These are phyloP conservation scores for Hypholoma sublateritium DNA, from an alignment of 768 basidiomycete species.

Conservation along the genomic window DNA sequence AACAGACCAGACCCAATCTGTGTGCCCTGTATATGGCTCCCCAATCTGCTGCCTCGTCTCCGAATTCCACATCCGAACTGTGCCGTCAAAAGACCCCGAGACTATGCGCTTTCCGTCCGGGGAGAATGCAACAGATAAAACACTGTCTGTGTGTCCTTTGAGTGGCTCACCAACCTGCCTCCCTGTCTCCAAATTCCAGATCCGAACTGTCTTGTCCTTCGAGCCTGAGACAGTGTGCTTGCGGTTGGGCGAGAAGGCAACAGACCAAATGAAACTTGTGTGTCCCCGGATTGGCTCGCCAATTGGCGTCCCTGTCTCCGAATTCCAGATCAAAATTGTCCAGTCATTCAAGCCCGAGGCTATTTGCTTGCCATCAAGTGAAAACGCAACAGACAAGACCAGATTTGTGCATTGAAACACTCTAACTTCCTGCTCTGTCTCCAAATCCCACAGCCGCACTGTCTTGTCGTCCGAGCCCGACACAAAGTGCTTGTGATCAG, in stretches of 20 bases:
- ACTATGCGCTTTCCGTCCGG: too few species aligned
- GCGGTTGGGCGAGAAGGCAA: background rate
- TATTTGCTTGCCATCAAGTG: conserved; percentile 6
- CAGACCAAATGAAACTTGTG: conserved; percentile 2
- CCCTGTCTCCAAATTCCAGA: background rate
- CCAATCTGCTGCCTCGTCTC: too few species aligned
- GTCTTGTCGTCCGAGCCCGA: conserved; percentile 7
- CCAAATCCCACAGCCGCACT: conserved; percentile 12
- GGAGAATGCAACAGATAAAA: too few species aligned
- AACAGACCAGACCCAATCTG: too few species aligned
- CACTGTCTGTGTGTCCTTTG: too few species aligned
- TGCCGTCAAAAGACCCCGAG: too few species aligned
- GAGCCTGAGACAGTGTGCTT: background rate
- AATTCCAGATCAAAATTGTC: conserved; percentile 13
- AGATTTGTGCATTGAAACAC: too few species aligned
- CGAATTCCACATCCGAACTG: too few species aligned
- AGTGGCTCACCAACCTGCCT: too few species aligned
- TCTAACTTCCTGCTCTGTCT: too few species aligned
- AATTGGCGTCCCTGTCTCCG: background rate
- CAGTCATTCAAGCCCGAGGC: conserved; percentile 8
- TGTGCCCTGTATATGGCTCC: too few species aligned
- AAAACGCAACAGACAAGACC: conserved; percentile 3
- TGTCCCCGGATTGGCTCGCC: conserved; percentile 3
- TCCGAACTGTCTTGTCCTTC: background rate
- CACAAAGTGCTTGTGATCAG: conserved; percentile 7